Conservation (phyloP, 2,329 filamentous ascomycete species). For the Penicillium thymicola region DNA sequence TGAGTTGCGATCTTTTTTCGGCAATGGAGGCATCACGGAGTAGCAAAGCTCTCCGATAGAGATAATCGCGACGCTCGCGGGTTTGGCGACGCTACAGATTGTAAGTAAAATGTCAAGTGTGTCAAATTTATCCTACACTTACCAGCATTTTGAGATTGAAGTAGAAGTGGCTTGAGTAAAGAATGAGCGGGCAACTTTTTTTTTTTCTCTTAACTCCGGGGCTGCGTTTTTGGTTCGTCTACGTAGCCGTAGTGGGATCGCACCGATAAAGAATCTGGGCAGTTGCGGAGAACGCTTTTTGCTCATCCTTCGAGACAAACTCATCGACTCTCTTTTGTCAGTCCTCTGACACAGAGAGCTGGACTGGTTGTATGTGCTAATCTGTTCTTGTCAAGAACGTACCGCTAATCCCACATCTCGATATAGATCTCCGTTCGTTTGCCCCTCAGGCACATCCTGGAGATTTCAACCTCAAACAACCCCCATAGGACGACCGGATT, state of each 20-base stretch:
- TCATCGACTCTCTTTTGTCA: constrained; percentile 24
- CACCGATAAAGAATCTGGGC: constrained; percentile 27
- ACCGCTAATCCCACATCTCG: constrained; percentile 4
- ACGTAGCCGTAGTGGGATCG: constrained; percentile 33
- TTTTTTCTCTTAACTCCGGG: constrained; percentile 35
- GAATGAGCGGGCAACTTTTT: constrained; percentile 35
- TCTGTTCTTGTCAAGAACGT: not conserved
- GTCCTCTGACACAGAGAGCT: constrained; percentile 24
- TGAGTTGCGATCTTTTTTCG: constrained; percentile 83
- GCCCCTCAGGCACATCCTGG: constrained; percentile 32
- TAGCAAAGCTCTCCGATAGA: constrained; percentile 84
- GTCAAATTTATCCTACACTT: constrained; percentile 8
- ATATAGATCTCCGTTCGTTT: constrained; percentile 24
- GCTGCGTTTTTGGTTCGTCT: constrained; percentile 27
- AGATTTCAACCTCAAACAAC: constrained; percentile 9
- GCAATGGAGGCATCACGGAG: constrained; percentile 89
- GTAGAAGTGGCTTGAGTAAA: constrained; percentile 7
- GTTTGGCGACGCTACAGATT: constrained; percentile 63
- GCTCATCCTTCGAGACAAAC: constrained; percentile 11
- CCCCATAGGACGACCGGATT: constrained; percentile 23
- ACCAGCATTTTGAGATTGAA: constrained; percentile 31
- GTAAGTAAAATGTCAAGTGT: not conserved
- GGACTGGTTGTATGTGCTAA: constrained; percentile 19
- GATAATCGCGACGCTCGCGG: constrained; percentile 77
- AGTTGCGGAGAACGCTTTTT: constrained; percentile 25